Evolutionary conservation across 257 asterid species (phyloP).

Genomic region (Solanum pinnatisectum): DNA sequence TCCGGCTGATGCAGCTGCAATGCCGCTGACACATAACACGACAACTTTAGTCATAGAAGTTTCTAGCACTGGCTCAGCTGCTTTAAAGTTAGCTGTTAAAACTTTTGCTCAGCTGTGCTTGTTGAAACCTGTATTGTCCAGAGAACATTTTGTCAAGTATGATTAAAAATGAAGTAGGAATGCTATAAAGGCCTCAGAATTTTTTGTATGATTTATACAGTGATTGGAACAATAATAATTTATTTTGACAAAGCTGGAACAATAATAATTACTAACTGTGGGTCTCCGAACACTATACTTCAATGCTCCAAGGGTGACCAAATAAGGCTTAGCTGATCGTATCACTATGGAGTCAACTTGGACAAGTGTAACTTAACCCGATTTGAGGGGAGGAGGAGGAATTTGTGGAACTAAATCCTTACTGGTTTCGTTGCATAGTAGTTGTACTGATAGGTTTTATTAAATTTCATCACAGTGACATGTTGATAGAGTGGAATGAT

Average conservation of each 20-base stretch:
- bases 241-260: neutral
- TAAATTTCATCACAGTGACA: neutral
- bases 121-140: slow-evolving; percentile 20
- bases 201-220: neutral
- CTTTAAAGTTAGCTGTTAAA: slow-evolving; percentile 13
- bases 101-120: slow-evolving; percentile 27
- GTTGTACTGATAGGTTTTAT: neutral
- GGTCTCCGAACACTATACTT: neutral
- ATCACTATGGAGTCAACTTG: neutral
- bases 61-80: neutral
- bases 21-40: neutral
- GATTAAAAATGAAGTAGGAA: neutral
- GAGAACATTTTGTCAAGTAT: neutral
- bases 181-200: neutral
- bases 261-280: neutral
- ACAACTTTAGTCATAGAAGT: neutral
- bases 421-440: neutral
- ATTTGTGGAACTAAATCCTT: neutral
- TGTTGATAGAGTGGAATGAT: neutral
- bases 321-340: neutral
- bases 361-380: neutral
- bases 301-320: neutral
- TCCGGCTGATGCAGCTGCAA: neutral
- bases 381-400: neutral
- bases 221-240: neutral